These are phyloP conservation scores for Microglena sp. DNA, from an alignment of 139 green algal genomes.

Conservation along the genomic window DNA sequence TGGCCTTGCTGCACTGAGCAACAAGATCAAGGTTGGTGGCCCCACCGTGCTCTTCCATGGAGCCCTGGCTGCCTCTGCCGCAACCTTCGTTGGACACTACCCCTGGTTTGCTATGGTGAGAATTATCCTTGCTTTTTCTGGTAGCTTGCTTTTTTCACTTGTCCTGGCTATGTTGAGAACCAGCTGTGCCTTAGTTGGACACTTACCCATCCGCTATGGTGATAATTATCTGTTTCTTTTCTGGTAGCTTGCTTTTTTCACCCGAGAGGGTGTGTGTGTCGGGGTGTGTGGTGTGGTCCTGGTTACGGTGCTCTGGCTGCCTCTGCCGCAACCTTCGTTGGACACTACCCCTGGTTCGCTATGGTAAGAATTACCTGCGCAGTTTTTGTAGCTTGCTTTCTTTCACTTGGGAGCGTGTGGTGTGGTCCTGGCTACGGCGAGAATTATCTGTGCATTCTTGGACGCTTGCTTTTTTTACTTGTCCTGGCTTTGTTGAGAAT, in stretches of 20 bases:
- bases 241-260: too few relatives aligned
- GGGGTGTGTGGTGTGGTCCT: too few relatives aligned
- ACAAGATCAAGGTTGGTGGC: conserved; percentile 64
- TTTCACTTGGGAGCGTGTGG: not conserved
- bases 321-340: conserved; percentile 75
- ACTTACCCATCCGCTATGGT: too few relatives aligned
- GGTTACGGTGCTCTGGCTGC: conserved; percentile 75
- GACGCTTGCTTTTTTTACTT: not conserved
- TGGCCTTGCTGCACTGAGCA: conserved; percentile 44
- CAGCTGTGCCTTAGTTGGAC: too few relatives aligned
- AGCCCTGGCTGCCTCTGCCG: conserved; percentile 64
- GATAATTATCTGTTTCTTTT: too few relatives aligned
- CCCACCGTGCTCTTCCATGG: conserved; percentile 78
- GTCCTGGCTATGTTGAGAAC: too few relatives aligned
- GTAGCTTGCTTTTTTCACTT: too few relatives aligned
- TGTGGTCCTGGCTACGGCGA: not conserved
- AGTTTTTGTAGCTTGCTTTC: not conserved
- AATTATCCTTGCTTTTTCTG: not conserved
- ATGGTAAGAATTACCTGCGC: conserved; percentile 7
- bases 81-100: conserved; percentile 86
- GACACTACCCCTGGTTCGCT: conserved; percentile 86
- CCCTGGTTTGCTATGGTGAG: conserved; percentile 69
- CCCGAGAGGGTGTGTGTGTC: too few relatives aligned
- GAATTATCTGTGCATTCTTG: not conserved
- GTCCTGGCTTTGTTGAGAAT: too few relatives aligned